phyloP scores from a whole-genome alignment of 768 basidiomycete species.

The Obba rivulosa region DNA sequence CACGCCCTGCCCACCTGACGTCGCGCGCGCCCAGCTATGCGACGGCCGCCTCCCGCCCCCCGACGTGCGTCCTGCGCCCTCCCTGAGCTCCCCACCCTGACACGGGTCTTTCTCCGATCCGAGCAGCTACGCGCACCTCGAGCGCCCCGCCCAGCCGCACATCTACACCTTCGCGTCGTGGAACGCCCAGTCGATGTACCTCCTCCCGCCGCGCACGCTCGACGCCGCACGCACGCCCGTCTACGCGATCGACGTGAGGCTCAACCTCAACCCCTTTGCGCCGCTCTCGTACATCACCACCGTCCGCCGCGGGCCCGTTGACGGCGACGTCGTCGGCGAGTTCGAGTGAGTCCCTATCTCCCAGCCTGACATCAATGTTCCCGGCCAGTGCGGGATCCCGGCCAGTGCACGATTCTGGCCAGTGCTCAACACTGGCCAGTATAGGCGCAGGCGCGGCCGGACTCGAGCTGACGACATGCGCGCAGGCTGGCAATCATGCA shows the following conservation, averaged over 20 bases:
- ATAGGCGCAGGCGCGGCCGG: too few relatives aligned
- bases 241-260: slow-evolving; percentile 37
- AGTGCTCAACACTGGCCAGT: too few relatives aligned
- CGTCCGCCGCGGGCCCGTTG: slow-evolving; percentile 27
- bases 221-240: slow-evolving; percentile 25
- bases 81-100: too few relatives aligned
- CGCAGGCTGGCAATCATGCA: slow-evolving; percentile 38
- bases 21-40: slow-evolving; percentile 2
- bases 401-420: too few relatives aligned
- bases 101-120: background rate
- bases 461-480: too few relatives aligned
- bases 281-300: slow-evolving; percentile 40
- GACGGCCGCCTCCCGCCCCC: slow-evolving; percentile 4
- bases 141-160: slow-evolving; percentile 25
- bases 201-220: slow-evolving; percentile 29
- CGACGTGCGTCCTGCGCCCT: slow-evolving; percentile 4
- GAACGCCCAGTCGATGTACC: slow-evolving; percentile 28
- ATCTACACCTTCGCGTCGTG: slow-evolving; percentile 37
- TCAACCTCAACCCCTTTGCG: slow-evolving; percentile 42
- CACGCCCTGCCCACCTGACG: background rate
- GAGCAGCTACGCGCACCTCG: slow-evolving; percentile 8
- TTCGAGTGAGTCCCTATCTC: slow-evolving; percentile 26
- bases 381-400: background rate
- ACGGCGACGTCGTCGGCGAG: slow-evolving; percentile 32
- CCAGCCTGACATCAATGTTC: background rate